These are phyloP conservation scores for Candida palmyrensis DNA, from an alignment of 805 yeast genomes.

Conservation along the genomic window DNA sequence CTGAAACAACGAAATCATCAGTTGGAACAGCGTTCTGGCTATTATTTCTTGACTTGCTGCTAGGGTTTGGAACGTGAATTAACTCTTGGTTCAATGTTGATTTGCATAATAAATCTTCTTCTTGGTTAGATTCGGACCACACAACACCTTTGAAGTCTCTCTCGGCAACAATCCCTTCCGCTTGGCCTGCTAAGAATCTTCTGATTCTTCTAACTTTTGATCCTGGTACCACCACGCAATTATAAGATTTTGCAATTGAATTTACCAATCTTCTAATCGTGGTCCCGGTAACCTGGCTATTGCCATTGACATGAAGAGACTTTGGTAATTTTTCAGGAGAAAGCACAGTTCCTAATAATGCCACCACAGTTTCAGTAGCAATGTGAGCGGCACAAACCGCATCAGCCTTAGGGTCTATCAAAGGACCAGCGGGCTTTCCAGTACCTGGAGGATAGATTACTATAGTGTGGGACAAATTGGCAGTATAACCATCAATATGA, in stretches of 20 bases:
- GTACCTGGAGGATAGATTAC: constrained; percentile 71
- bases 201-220: constrained; percentile 87
- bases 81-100: constrained; percentile 16
- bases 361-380: constrained; percentile 82
- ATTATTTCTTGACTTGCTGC: constrained; percentile 8
- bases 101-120: constrained; percentile 46
- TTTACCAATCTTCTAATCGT: constrained; percentile 74
- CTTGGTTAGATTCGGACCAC: constrained; percentile 83
- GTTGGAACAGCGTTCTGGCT: constrained; percentile 60
- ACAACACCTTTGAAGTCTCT: constrained; percentile 88
- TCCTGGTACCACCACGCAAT: constrained; percentile 86
- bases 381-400: constrained; percentile 84
- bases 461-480: constrained; percentile 79
- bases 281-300: constrained; percentile 55
- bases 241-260: constrained; percentile 76
- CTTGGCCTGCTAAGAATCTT: constrained; percentile 94
- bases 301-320: constrained; percentile 14
- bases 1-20: constrained; percentile 61
- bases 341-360: constrained; percentile 66
- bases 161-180: constrained; percentile 88
- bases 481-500: constrained; percentile 93
- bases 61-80: constrained; percentile 8
- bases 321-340: constrained; percentile 73
- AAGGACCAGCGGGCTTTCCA: constrained; percentile 66
- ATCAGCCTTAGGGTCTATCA: constrained; percentile 82